Conservation (phyloP, 768 basidiomycete genomes). For the Paxillus ammoniavirescens region DNA sequence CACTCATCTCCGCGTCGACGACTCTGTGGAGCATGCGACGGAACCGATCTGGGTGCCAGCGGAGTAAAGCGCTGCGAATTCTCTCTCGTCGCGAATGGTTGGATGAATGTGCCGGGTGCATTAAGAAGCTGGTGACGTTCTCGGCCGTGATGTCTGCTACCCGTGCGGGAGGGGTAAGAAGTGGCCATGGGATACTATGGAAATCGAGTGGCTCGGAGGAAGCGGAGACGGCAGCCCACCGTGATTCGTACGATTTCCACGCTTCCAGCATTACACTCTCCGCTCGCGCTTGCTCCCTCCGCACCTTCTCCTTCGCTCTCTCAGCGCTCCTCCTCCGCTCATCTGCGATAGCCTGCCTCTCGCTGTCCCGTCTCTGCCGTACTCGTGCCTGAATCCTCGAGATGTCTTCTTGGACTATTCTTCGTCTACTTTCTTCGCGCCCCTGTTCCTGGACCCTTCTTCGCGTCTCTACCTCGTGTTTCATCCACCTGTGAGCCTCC, state of each 20-base stretch:
- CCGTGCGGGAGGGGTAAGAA: slow-evolving; percentile 39
- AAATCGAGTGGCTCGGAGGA: slow-evolving; percentile 55
- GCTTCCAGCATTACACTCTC: slow-evolving; percentile 50
- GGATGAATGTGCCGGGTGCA: slow-evolving; percentile 63
- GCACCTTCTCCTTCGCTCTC: slow-evolving; percentile 41
- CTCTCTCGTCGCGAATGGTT: slow-evolving; percentile 61
- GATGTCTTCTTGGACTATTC: slow-evolving; percentile 54
- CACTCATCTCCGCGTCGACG: slow-evolving; percentile 45
- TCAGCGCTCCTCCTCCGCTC: slow-evolving; percentile 40
- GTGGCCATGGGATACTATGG: slow-evolving; percentile 71
- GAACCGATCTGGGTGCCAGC: slow-evolving; percentile 85
- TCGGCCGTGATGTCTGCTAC: slow-evolving; percentile 51
- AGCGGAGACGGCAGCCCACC: slow-evolving; percentile 53
- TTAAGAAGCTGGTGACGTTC: slow-evolving; percentile 58
- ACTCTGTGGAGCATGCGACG: slow-evolving; percentile 54
- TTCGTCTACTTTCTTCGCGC: slow-evolving; percentile 40
- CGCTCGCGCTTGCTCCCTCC: slow-evolving; percentile 38
- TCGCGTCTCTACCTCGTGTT: slow-evolving; percentile 45
- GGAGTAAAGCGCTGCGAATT: slow-evolving; percentile 61
- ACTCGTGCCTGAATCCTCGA: slow-evolving; percentile 52
- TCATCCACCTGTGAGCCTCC: slow-evolving; percentile 54
- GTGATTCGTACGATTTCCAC: slow-evolving; percentile 63
- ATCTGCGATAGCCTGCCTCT: slow-evolving; percentile 46
- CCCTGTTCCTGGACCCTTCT: slow-evolving; percentile 45
- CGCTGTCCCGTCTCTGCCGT: slow-evolving; percentile 48